Evolutionary conservation across 208 protist species (phyloP).

Genomic region (Strigomonas culicis): DNA sequence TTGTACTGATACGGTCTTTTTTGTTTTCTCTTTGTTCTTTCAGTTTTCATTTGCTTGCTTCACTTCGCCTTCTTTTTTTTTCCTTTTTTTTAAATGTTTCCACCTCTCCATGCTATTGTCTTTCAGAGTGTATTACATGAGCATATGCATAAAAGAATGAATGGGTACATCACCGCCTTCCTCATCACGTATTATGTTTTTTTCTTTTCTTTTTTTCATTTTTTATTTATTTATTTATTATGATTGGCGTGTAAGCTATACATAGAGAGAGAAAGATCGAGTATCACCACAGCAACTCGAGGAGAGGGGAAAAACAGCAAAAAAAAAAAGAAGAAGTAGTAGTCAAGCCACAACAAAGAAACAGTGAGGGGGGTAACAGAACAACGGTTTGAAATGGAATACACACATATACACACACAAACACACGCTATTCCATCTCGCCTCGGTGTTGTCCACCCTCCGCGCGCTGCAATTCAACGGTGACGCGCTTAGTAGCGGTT

Average conservation of each 20-base stretch:
- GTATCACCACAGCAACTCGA: neutral
- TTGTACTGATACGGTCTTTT: neutral
- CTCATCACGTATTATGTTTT: constrained; percentile 2
- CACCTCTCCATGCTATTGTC: too few relatives aligned
- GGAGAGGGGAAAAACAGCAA: neutral
- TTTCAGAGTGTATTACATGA: neutral
- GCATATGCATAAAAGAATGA: neutral
- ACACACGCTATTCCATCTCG: constrained; percentile 4
- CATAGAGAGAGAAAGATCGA: too few relatives aligned
- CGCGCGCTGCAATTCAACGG: too few relatives aligned
- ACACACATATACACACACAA: constrained; percentile 12
- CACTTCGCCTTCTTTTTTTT: constrained; percentile 10
- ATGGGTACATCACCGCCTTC: too few relatives aligned
- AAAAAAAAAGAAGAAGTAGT: neutral
- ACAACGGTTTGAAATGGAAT: neutral
- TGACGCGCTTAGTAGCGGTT: too few relatives aligned
- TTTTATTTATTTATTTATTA: too few relatives aligned
- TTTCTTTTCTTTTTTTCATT: constrained; percentile 19
- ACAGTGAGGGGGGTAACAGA: constrained; percentile 1
- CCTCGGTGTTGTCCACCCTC: too few relatives aligned
- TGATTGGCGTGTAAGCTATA: too few relatives aligned
- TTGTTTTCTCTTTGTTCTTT: constrained; percentile 1
- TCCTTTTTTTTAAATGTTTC: too few relatives aligned
- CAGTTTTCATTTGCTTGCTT: too few relatives aligned
- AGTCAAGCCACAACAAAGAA: constrained; percentile 3